Evolutionary conservation across 164 flowering plant species (phyloP), one percentile per base, ranked within the genome.

Genomic region (Nymphaea colorata): DNA sequence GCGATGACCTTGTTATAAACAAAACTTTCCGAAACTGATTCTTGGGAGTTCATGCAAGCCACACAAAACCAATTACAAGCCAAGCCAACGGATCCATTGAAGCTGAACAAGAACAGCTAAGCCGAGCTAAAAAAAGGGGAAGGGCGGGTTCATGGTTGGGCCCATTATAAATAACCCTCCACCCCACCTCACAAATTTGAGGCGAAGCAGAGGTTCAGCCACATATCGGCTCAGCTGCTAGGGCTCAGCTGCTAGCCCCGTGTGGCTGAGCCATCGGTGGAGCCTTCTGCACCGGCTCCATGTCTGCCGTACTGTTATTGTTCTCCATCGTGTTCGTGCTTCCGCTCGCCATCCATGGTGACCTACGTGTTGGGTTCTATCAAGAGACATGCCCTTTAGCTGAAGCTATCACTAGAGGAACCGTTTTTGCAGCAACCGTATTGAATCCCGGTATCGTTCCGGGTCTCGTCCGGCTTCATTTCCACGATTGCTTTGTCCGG

Each of bases 401-500:
- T 10, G 76, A 77, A 68, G 3, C 18, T 2, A 64, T 77, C 10
- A 65, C 72, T 47, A 47, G 57, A 1, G 45, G 51, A 6, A 59
- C 16, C 14, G 71, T 75, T 6, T 2, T 57, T 18, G 15, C 45
- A 15, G 65, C 67, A 14, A 25, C 69, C 43, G 0, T 2, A 4
- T 0, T 3, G 3, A 42, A 72, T 63, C 57, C 67, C n/a, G 41
- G 41, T 16, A 15, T 70, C 11, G 45, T 73, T 3, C 72, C 72
- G 11, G 70, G 66, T 60, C 68, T 78, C 59, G 25, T 76, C 53
- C 70, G 78, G 8, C 67, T 73, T 4, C 55, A 44, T 5, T 78
- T 76, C 71, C 81, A 78, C 36, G 81, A 75, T 64, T 78, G 79
- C 70, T 71, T 75, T 55, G 78, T 78, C 41, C 67, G 66, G 44